phyloP scores from a whole-genome alignment of 306 rosid species.

The Comarum palustre region DNA sequence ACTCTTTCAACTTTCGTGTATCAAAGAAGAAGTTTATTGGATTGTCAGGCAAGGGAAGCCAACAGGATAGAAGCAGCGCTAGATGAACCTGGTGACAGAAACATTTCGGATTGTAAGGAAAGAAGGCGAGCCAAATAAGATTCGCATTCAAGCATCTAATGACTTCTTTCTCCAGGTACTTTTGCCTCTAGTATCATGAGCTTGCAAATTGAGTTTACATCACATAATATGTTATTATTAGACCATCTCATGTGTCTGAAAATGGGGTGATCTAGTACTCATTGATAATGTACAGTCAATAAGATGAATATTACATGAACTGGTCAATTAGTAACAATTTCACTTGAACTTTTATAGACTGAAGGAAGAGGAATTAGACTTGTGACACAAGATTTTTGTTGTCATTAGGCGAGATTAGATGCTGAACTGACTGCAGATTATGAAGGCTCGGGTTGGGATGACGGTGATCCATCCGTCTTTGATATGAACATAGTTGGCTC shows the following conservation, averaged over 20 bases:
- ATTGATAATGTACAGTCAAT: not conserved
- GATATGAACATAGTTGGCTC: slow-evolving; percentile 34
- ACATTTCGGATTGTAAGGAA: slow-evolving; percentile 52
- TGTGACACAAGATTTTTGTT: not conserved
- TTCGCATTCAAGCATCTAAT: slow-evolving; percentile 50
- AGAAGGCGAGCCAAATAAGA: slow-evolving; percentile 31
- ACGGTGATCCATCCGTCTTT: slow-evolving; percentile 59
- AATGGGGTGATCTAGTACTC: not conserved
- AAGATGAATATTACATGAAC: not conserved
- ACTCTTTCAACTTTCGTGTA: slow-evolving; percentile 55
- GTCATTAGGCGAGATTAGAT: slow-evolving; percentile 42
- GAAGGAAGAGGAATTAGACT: not conserved
- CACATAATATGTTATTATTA: not conserved
- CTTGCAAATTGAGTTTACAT: not conserved
- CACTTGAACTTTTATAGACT: not conserved
- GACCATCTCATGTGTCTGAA: not conserved
- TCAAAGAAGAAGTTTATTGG: slow-evolving; percentile 49
- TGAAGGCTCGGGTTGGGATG: slow-evolving; percentile 53
- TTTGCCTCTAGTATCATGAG: not conserved
- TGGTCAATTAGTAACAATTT: too few species aligned
- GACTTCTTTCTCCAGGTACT: slow-evolving; percentile 58
- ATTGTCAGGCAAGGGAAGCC: slow-evolving; percentile 27
- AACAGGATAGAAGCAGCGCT: slow-evolving; percentile 30
- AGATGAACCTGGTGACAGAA: slow-evolving; percentile 38
- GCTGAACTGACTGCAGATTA: slow-evolving; percentile 37